Evolutionary conservation across 1,284 basidiomycete species (phyloP).

Genomic region (Sporisorium reilianum): DNA sequence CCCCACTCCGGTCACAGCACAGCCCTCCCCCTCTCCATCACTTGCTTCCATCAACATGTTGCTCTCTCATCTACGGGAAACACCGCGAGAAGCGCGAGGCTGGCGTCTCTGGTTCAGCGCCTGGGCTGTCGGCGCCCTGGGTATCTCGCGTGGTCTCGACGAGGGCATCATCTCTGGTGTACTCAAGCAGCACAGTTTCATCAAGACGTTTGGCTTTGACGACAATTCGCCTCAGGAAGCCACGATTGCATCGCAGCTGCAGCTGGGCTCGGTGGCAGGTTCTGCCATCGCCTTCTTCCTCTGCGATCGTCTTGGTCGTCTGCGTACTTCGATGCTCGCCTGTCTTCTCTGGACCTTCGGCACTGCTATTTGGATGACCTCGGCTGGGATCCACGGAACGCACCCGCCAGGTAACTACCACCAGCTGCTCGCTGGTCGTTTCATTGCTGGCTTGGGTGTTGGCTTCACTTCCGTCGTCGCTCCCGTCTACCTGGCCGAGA

Average conservation of each 20-base stretch:
- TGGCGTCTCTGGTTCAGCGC: constrained; percentile 48
- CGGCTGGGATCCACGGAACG: constrained; percentile 31
- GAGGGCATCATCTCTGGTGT: constrained; percentile 54
- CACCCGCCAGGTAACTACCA: constrained; percentile 41
- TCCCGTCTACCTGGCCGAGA: constrained; percentile 32
- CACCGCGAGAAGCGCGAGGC: constrained; percentile 42
- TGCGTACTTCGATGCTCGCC: constrained; percentile 48
- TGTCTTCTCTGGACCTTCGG: constrained; percentile 57
- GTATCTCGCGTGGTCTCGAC: constrained; percentile 54
- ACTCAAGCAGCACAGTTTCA: constrained; percentile 46
- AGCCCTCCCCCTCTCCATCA: not conserved
- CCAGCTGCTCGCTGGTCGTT: constrained; percentile 54
- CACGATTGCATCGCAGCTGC: constrained; percentile 53
- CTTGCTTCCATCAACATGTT: constrained; percentile 18
- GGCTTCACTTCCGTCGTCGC: constrained; percentile 53
- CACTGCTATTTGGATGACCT: constrained; percentile 56
- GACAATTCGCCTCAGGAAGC: constrained; percentile 46
- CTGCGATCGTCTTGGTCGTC: constrained; percentile 50
- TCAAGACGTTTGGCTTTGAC: constrained; percentile 44
- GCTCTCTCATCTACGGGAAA: constrained; percentile 45
- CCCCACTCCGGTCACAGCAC: not conserved
- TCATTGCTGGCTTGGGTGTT: constrained; percentile 56
- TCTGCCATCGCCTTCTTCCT: constrained; percentile 58
- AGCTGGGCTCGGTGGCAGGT: constrained; percentile 51
- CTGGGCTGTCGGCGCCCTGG: constrained; percentile 47